Evolutionary conservation across 805 yeast genomes (phyloP), one percentile per base, ranked within the genome.

Genomic region (Metahyphopichia silvanorum): DNA sequence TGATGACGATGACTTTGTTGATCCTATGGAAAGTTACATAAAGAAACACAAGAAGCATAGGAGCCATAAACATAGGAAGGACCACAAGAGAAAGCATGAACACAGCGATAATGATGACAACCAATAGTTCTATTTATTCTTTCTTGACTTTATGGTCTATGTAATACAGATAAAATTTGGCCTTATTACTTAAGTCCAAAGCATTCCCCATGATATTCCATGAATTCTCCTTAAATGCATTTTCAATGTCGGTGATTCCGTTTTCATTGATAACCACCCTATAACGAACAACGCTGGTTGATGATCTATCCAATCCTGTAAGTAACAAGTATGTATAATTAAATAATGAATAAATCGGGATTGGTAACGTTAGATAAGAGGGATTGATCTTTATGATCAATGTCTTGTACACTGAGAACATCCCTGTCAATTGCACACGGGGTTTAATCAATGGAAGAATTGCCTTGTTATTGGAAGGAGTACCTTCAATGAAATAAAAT

Each of bases 401-500:
- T 0, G 69, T 56, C 34, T 63, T 68, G 36, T 57, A 6, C 33
- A 20, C 10, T 21, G 22, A 7, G 39, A 23, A 23, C 15, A 12
- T 23, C 8, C 14, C 7, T 4, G 13, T 15, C 9, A 23, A 23
- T n/a, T 23, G 25, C 8, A 12, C 13, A 12, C 25, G n/a, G n/a
- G 25, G 25, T 4, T 37, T 29, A 21, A 63, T 60, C 34, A 84
- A 73, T 3, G 86, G 77, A 39, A 89, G 66, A 1, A 89, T 51
- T 0, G 88, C 79, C 40, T 79, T 79, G 31, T 94, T 93, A 51
- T 89, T 91, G 0, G 95, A 77, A 0, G 95, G 71, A 0, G 95
- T 85, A 0, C 95, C 95, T 49, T 88, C 97, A 3, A 81, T 68
- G 37, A 87, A 77, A 15, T 83, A 44, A 32, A 71, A 79, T 4